Percentiles rank a stretch among this genome's conserved stretches.
phyloP scores from a whole-genome alignment of 1,139 yeast species.

The Kluyveromyces sp. region DNA sequence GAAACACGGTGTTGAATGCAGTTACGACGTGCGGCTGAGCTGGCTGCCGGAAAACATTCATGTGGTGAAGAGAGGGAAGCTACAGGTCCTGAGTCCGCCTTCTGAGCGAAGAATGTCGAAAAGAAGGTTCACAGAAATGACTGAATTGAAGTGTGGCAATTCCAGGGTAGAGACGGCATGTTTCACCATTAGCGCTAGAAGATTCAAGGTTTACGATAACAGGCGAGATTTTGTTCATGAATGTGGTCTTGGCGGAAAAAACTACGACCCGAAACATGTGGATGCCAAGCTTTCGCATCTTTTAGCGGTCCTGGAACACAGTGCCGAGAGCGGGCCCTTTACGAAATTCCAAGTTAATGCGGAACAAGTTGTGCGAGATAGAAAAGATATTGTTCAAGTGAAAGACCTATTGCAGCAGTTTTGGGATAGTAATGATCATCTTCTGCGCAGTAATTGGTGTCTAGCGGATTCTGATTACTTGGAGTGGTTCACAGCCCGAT shows the following conservation, averaged over 20 bases:
- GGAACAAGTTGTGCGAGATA: not conserved
- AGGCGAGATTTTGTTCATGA: conserved; percentile 22
- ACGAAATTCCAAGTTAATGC: conserved; percentile 2
- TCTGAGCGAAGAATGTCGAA: conserved; percentile 8
- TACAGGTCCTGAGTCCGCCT: conserved; percentile 2
- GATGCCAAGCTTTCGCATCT: conserved; percentile 17
- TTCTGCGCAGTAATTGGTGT: not conserved
- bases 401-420: not conserved
- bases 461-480: not conserved
- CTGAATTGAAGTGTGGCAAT: conserved; percentile 9
- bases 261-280: conserved; percentile 20
- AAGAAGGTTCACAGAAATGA: conserved; percentile 9
- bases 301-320: conserved; percentile 17
- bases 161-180: conserved; percentile 4
- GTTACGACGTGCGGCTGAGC: conserved; percentile 26
- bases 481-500: no score
- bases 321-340: conserved; percentile 10
- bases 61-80: conserved; percentile 7
- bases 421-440: not conserved
- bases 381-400: not conserved
- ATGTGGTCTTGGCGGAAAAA: conserved; percentile 6
- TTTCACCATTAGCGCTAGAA: conserved; percentile 27
- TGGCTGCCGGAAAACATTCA: conserved; percentile 25
- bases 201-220: conserved; percentile 28
- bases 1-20: conserved; percentile 21